Percentiles rank a stretch among this genome's conserved stretches.
Conservation (phyloP, 257 asterid species). For the Leonotis leonurus region DNA sequence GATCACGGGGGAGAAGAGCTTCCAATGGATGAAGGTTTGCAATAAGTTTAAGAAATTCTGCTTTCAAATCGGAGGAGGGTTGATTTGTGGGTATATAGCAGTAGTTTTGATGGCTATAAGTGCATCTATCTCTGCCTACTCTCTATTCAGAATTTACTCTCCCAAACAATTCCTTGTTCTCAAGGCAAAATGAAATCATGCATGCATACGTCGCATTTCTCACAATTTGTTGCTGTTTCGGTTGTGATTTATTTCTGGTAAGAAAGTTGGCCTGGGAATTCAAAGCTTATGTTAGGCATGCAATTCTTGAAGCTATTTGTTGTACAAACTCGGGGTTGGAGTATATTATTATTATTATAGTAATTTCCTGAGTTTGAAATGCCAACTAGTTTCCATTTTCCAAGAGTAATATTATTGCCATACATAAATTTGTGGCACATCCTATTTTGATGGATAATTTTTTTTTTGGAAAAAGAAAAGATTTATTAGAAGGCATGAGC, state of each 20-base stretch:
- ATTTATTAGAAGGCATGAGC: no score
- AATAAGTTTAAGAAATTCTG: conserved; percentile 52
- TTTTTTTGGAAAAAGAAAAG: no score
- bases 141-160: conserved; percentile 53
- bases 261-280: neutral
- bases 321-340: no score
- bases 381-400: neutral
- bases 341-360: no score
- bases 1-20: conserved; percentile 41
- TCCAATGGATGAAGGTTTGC: conserved; percentile 75
- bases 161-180: conserved; percentile 43
- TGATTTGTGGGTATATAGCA: conserved; percentile 39
- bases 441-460: no score
- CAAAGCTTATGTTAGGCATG: no score
- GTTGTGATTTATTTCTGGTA: no score
- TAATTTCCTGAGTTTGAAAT: neutral
- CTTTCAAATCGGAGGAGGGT: conserved; percentile 49
- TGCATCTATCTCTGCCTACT: conserved; percentile 49
- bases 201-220: no score
- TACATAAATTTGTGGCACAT: no score
- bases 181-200: conserved; percentile 25
- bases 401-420: no score
- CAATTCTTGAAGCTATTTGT: no score
- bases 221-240: neutral
- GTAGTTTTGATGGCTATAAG: conserved; percentile 28